phyloP scores from a whole-genome alignment of 1,284 basidiomycete genomes.

The Bjerkandera adusta region DNA sequence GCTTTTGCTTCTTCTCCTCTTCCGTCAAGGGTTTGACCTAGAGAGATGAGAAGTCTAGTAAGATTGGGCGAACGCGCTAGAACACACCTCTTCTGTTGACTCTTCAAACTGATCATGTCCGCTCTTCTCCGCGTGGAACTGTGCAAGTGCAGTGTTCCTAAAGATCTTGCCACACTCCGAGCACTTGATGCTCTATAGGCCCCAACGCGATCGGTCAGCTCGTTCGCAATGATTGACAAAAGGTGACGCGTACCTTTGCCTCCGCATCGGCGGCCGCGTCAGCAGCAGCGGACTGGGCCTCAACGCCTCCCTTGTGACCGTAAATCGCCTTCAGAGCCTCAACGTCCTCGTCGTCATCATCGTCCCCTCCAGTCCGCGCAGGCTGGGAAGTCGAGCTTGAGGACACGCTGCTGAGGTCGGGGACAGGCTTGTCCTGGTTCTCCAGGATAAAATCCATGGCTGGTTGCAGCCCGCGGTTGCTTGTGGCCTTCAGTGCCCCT shows the following conservation, averaged over 20 bases:
- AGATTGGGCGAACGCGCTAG: not conserved
- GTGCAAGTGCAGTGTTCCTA: conserved; percentile 85
- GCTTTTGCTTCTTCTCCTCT: conserved; percentile 86
- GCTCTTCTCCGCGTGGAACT: conserved; percentile 93
- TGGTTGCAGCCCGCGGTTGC: conserved; percentile 77
- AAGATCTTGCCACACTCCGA: conserved; percentile 83
- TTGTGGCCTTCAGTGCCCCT: conserved; percentile 87
- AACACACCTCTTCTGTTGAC: conserved; percentile 84
- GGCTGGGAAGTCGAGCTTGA: conserved; percentile 22
- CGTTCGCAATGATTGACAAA: not conserved
- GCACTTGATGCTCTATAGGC: conserved; percentile 73
- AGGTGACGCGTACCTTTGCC: conserved; percentile 51
- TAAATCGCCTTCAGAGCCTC: conserved; percentile 57
- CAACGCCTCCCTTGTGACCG: conserved; percentile 32
- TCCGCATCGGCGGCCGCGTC: conserved; percentile 45
- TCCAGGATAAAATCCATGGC: conserved; percentile 88
- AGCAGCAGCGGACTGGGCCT: conserved; percentile 30
- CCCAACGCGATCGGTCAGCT: not conserved
- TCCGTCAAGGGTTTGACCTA: conserved; percentile 92
- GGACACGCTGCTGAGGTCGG: conserved; percentile 47
- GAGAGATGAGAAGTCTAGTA: not conserved
- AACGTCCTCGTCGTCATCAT: conserved; percentile 71
- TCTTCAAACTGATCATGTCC: conserved; percentile 96
- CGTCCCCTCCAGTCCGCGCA: conserved; percentile 25
- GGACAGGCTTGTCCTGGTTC: conserved; percentile 73